Conservation (phyloP, 306 rosid genomes). For the Vigna mungo region DNA sequence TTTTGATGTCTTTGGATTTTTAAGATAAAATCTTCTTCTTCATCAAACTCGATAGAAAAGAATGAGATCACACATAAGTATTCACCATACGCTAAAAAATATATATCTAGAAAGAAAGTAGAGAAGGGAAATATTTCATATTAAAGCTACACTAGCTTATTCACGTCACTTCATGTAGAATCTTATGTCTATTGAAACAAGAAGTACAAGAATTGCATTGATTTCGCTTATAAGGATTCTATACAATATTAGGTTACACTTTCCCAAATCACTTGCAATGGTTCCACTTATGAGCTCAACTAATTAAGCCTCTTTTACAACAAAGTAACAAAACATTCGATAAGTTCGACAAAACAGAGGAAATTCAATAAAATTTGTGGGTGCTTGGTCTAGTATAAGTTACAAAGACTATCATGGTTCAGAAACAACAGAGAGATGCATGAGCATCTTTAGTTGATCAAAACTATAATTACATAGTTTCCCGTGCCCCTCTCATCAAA, state of each 20-base stretch:
- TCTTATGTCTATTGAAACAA: not conserved
- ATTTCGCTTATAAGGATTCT: not conserved
- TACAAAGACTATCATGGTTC: not conserved
- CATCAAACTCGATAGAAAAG: not conserved
- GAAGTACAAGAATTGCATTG: not conserved
- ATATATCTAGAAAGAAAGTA: not conserved
- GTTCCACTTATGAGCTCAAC: not conserved
- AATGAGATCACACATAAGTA: not conserved
- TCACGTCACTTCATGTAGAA: not conserved
- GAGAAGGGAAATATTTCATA: not conserved
- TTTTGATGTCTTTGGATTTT: not conserved
- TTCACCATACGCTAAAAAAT: not conserved
- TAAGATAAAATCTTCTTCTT: not conserved
- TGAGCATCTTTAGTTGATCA: not conserved
- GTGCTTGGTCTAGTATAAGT: constrained; percentile 8
- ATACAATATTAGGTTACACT: not conserved
- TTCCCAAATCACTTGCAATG: not conserved
- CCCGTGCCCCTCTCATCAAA: constrained; percentile 38
- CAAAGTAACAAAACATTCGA: no score
- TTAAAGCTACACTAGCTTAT: not conserved
- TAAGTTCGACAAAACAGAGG: not conserved
- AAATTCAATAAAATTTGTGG: not conserved
- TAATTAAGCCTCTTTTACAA: not conserved
- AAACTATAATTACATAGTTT: constrained; percentile 21
- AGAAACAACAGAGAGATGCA: not conserved